A percentile compares a stretch with the other conserved stretches of the same genome.
phyloP scores from a whole-genome alignment of 164 flowering plant genomes.

The Vitis riparia region DNA sequence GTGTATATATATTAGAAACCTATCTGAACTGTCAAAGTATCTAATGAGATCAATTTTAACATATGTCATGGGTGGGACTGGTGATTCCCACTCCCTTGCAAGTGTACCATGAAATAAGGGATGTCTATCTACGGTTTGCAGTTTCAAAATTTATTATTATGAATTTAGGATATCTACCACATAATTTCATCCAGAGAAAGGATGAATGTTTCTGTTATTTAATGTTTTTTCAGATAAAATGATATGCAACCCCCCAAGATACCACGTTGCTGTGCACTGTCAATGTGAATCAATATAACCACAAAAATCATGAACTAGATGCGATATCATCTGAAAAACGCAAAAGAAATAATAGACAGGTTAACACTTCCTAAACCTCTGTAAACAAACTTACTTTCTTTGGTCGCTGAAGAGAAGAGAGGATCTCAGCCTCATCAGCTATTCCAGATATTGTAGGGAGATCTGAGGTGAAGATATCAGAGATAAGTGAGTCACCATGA shows the following conservation, averaged over 20 bases:
- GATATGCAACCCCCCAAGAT: background rate
- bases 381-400: conserved; percentile 62
- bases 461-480: conserved; percentile 64
- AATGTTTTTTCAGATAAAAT: background rate
- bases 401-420: conserved; percentile 97
- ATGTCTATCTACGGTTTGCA: background rate
- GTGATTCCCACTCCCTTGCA: background rate
- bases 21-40: too few relatives aligned
- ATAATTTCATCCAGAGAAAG: too few relatives aligned
- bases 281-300: background rate
- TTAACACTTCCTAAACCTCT: background rate
- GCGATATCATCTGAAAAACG: background rate
- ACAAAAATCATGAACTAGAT: background rate
- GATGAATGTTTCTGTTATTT: background rate
- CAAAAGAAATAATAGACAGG: too few relatives aligned
- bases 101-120: background rate
- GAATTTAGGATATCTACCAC: too few relatives aligned
- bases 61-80: background rate
- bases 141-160: too few relatives aligned
- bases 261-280: background rate
- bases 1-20: too few relatives aligned
- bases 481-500: conserved; percentile 31
- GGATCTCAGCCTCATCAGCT: conserved; percentile 95
- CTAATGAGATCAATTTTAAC: background rate
- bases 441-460: conserved; percentile 91